Base-by-base conservation (phyloP, 805 yeast genomes). In the Myxozyma neglecta region DNA sequence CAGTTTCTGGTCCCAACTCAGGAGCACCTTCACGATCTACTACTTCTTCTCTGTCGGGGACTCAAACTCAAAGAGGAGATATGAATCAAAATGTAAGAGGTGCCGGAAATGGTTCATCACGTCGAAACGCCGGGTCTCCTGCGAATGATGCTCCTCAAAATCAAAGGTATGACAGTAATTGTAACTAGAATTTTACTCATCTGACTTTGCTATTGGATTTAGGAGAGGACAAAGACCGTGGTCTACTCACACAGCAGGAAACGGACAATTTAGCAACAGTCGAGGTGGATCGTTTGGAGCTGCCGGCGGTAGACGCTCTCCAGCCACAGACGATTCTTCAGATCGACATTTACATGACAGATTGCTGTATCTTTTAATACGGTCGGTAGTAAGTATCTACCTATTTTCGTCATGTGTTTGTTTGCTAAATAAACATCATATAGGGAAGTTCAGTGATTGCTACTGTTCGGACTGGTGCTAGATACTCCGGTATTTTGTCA, bases 391-490 rank as follows among this genome's bases (percentile, higher is more conserved):
- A 55, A 20, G 60, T 52, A 14, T 14, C 3, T 39, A 24, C 6
- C 39, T 13, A 3, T 13, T n/a, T 51, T 37, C 18, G 1, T 11
- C n/a, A 13, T n/a, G 36, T 6, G 7, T 29, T 7, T 35, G 14
- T 32, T 40, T 32, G 35, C 32, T 42, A n/a, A 29, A 49, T 39
- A 32, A 14, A 16, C 7, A 34, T n/a, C 13, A 3, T 45, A 9
- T 52, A 65, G 69, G 70, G 96, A 18, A 77, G 81, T 36, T 75
- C 76, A 36, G 84, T 83, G 11, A 77, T 77, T 13, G 86, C 84
- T 6, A 83, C 90, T 2, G 83, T 86, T 1, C 74, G 83, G 32
- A 80, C 89, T 0, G 93, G 93, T 13, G 78, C 82, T 1, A 74
- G 80, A 35, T 81, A 83, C 68, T 73, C 76, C 24, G 96, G 96